A percentile compares a stretch with the other conserved stretches of the same genome.
These are phyloP conservation scores for Colletotrichum liriopes DNA, from an alignment of 2,329 filamentous ascomycete species.

Conservation along the genomic window DNA sequence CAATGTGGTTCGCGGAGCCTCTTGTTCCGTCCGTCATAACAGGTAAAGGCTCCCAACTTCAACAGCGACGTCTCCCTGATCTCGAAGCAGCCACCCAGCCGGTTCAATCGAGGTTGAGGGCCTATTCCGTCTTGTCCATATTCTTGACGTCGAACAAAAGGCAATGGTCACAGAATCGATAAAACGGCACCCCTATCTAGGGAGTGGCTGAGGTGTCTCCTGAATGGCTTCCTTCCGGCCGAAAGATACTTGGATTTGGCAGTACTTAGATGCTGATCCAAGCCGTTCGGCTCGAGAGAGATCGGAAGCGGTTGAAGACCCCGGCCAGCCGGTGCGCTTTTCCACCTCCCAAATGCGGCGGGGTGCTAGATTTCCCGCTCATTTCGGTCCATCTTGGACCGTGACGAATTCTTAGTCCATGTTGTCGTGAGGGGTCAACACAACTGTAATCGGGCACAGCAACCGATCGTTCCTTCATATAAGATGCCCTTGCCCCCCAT, in stretches of 20 bases:
- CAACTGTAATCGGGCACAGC: background rate
- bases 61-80: background rate
- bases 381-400: constrained; percentile 38
- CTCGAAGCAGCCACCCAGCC: background rate
- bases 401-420: background rate
- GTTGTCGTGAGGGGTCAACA: constrained; percentile 31
- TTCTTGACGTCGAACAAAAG: background rate
- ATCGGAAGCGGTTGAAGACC: constrained; percentile 18
- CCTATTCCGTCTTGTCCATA: background rate
- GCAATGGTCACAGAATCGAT: too few species aligned
- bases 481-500: background rate
- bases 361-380: constrained; percentile 18
- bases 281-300: background rate
- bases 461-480: background rate
- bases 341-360: constrained; percentile 1
- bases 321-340: constrained; percentile 27
- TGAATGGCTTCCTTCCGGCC: background rate
- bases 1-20: constrained; percentile 31
- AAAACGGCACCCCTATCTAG: background rate
- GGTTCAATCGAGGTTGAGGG: too few species aligned
- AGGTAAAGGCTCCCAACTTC: background rate
- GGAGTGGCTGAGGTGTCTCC: background rate
- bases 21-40: constrained; percentile 20
- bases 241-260: background rate
- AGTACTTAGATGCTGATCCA: too few species aligned